Base-by-base conservation (phyloP, 345 rosid genomes). In the Citrus reticulata region DNA sequence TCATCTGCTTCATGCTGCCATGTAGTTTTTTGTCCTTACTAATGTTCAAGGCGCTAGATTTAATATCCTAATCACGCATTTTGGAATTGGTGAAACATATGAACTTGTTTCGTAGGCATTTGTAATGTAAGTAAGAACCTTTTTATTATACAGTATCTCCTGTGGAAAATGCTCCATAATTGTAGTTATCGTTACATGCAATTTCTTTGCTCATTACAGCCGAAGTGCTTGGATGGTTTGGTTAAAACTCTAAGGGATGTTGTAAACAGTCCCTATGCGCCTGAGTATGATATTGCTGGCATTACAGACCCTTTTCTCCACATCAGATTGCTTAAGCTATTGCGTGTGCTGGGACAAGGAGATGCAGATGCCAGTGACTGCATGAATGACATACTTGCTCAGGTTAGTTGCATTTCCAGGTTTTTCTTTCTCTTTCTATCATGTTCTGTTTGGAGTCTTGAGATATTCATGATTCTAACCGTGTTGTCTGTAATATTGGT, bases 341-440 rank as follows among this genome's bases (percentile, higher is more conserved):
- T 97, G 89, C 92, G 92, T 71, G 86, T 89, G 49, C 79, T 97
- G 88, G 99, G 99, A 60, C 98, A 97, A 34, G 98, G 98, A 85
- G 99, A 97, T 81, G 89, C 91, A 27, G 98, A 91, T 85, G 92
- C 97, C 70, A 97, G 99, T 86, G 99, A 97, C 79, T 72, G 83
- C 81, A 97, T 97, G 99, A 97, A 94, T 83, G 99, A 97, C 87
- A 93, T 97, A 80, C 98, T 97, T 78, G 99, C 98, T 34, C 99
- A 97, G 97, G 99, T 94, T 40, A 80, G 89, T 88, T 78, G 39
- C 59, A 37, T 69, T 82, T 72, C 57, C 61, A 3, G 74, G 58
- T 54, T 54, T 54, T 54, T 54, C 58, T 51, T 17, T 19, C 58
- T 55, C 46, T 74, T 70, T 72, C 39, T 81, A 55, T 40, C 30